These are phyloP conservation scores for Ligustrum vulgare DNA, from an alignment of 257 asterid species.

Conservation along the genomic window DNA sequence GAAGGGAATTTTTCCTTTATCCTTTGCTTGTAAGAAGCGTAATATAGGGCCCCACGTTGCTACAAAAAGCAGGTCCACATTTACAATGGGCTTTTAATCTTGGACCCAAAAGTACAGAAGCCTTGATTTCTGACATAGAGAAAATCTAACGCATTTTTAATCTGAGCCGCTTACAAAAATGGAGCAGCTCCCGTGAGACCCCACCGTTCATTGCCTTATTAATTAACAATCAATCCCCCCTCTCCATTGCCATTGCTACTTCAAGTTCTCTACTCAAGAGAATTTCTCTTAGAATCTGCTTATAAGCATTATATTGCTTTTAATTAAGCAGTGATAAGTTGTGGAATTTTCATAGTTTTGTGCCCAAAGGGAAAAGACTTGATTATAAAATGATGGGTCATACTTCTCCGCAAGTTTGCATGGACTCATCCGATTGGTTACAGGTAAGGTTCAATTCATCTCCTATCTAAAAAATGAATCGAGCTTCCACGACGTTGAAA, in stretches of 20 bases:
- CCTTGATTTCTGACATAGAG: conserved; percentile 49
- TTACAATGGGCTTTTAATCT: conserved; percentile 49
- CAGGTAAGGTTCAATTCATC: conserved; percentile 54
- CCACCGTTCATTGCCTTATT: conserved; percentile 64
- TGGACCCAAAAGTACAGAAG: conserved; percentile 59
- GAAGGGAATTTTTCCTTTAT: conserved; percentile 51
- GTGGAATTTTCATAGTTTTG: neutral
- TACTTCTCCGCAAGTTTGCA: conserved; percentile 93
- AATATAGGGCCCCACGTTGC: conserved; percentile 35
- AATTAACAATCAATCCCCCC: conserved; percentile 50
- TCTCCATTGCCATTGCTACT: conserved; percentile 31
- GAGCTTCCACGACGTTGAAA: too few relatives aligned
- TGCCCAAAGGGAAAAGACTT: neutral
- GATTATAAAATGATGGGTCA: conserved; percentile 44
- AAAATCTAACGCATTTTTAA: neutral
- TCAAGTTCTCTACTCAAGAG: neutral
- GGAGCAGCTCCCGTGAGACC: conserved; percentile 28
- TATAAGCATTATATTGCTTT: neutral
- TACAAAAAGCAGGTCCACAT: conserved; percentile 26
- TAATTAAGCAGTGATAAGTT: neutral
- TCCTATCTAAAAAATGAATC: too few relatives aligned
- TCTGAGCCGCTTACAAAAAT: conserved; percentile 25
- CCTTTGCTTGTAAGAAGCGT: conserved; percentile 69
- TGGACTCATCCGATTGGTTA: conserved; percentile 92
- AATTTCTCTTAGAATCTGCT: neutral